Evolutionary conservation across 2,329 filamentous ascomycete species (phyloP).

Genomic region (Scedosporium aurantiacum): DNA sequence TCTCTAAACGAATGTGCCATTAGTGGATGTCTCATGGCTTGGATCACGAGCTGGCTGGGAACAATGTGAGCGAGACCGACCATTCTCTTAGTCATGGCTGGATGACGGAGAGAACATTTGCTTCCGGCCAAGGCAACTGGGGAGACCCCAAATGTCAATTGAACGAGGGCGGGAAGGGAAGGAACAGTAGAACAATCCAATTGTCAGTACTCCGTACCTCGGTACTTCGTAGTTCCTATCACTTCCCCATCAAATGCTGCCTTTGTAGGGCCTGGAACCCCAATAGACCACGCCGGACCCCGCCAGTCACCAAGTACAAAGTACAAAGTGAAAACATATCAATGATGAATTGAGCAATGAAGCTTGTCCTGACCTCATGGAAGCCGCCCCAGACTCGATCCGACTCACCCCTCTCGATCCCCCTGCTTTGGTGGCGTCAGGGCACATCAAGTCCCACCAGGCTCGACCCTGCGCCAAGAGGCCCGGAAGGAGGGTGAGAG

Average conservation of each 20-base stretch:
- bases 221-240: neutral
- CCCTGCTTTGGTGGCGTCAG: neutral
- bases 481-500: neutral
- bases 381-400: no score
- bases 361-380: no score
- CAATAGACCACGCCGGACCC: neutral
- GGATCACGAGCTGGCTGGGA: neutral
- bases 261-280: neutral
- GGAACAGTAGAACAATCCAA: neutral
- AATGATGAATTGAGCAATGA: no score
- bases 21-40: no score
- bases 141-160: neutral
- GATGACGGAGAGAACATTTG: neutral
- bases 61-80: neutral
- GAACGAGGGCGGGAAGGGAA: neutral
- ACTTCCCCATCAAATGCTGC: no score
- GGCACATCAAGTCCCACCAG: neutral
- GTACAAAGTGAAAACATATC: no score
- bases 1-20: no score
- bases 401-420: neutral
- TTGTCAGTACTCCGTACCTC: neutral
- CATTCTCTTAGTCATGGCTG: neutral
- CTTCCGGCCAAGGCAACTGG: neutral
- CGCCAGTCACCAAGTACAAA: no score
- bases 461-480: neutral